phyloP scores from a whole-genome alignment of 345 rosid genomes.

The Brassica incana region DNA sequence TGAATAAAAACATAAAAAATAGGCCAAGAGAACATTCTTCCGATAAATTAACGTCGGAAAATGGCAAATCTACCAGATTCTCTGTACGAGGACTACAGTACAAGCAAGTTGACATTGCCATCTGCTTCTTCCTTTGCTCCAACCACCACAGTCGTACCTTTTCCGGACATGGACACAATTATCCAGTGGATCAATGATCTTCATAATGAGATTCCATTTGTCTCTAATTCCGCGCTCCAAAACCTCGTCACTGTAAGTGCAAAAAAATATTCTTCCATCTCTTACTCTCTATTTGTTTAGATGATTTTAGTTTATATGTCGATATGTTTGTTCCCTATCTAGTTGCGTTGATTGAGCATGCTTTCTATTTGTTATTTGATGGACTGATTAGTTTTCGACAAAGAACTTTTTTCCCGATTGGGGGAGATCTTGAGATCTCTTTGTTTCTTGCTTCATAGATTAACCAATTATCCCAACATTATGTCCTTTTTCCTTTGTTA shows the following conservation, averaged over 20 bases:
- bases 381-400: background rate
- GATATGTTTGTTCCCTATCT: background rate
- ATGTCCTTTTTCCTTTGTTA: background rate
- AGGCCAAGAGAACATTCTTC: background rate
- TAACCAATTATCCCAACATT: background rate
- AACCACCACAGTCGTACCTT: background rate
- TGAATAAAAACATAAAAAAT: background rate
- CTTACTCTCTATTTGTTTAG: background rate
- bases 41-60: background rate
- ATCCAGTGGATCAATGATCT: conserved; percentile 38
- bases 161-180: background rate
- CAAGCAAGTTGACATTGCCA: background rate
- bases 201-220: background rate
- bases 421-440: background rate
- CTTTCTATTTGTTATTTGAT: background rate
- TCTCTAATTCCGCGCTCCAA: conserved; percentile 34
- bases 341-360: background rate
- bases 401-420: background rate
- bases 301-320: background rate
- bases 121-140: background rate
- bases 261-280: background rate
- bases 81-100: conserved; percentile 30
- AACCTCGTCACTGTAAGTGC: conserved; percentile 38
- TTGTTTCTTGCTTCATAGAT: conserved; percentile 20
- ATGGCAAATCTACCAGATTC: conserved; percentile 30